phyloP scores from a whole-genome alignment of 2,329 filamentous ascomycete genomes.

The Tetracladium maxilliforme region DNA sequence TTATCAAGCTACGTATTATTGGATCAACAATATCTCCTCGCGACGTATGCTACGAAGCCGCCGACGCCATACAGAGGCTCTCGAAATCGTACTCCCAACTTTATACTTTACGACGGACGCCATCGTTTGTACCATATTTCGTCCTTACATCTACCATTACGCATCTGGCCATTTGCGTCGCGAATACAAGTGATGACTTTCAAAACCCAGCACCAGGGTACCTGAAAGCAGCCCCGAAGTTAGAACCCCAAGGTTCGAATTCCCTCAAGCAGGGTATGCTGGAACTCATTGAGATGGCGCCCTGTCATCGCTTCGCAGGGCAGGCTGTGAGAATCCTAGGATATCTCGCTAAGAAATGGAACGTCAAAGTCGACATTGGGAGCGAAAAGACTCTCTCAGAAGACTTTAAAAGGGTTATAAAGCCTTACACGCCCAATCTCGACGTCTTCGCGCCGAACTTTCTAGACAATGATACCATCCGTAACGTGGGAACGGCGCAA shows the following conservation, averaged over 20 bases:
- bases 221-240: too few relatives aligned
- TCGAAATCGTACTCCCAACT: constrained; percentile 6
- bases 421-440: not conserved
- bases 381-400: not conserved
- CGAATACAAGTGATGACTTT: constrained; percentile 3
- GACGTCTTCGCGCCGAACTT: not conserved
- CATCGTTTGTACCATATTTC: constrained; percentile 10
- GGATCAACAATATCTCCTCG: constrained; percentile 7
- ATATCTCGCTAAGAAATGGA: constrained; percentile 1
- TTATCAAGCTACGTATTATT: constrained; percentile 17
- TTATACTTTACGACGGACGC: constrained; percentile 8
- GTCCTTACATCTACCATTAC: constrained; percentile 8
- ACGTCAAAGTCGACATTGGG: constrained; percentile 1
- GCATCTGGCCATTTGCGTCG: constrained; percentile 5
- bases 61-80: constrained; percentile 13
- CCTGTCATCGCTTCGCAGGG: not conserved
- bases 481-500: not conserved
- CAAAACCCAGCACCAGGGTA: too few relatives aligned
- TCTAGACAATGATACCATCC: not conserved
- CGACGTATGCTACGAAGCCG: constrained; percentile 11
- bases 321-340: constrained; percentile 1
- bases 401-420: not conserved
- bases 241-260: too few relatives aligned
- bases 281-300: not conserved
- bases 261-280: not conserved